These are phyloP conservation scores for Piper longum DNA, from an alignment of 164 flowering plant species.

Conservation along the genomic window DNA sequence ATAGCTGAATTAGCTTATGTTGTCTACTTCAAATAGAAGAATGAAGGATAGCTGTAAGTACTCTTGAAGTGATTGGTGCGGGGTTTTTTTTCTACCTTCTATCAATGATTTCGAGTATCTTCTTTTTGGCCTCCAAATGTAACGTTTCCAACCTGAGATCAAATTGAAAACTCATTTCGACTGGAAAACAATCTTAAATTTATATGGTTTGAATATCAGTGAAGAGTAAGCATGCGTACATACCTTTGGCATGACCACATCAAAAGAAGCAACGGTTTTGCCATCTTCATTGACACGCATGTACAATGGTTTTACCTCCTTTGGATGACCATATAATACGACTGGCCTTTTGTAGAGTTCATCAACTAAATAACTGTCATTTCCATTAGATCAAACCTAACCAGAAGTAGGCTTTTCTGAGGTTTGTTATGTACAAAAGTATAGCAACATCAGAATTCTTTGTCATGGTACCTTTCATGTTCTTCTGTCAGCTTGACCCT, in stretches of 20 bases:
- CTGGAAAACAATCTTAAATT: not conserved
- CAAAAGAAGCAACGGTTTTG: constrained; percentile 70
- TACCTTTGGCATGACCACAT: constrained; percentile 75
- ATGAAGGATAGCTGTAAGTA: not conserved
- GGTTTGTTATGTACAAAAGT: not conserved
- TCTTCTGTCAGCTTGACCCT: constrained; percentile 53
- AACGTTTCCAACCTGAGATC: constrained; percentile 46
- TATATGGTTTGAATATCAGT: not conserved
- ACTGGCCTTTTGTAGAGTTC: constrained; percentile 50
- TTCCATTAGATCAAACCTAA: not conserved
- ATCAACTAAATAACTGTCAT: constrained; percentile 60
- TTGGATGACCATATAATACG: constrained; percentile 55
- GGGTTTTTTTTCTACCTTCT: constrained; percentile 39
- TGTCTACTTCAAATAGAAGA: not conserved
- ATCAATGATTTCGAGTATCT: constrained; percentile 38
- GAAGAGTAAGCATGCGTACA: not conserved
- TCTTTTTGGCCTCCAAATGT: constrained; percentile 79
- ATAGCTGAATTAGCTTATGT: too few relatives aligned
- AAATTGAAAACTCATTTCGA: constrained; percentile 1
- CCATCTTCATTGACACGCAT: constrained; percentile 56
- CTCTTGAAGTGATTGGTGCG: not conserved
- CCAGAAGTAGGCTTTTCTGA: not conserved
- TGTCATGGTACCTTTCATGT: constrained; percentile 51
- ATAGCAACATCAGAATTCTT: not conserved
- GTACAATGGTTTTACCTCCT: constrained; percentile 60